A percentile compares a stretch with the other conserved stretches of the same genome.
These are phyloP conservation scores for Rubia balearica DNA, from an alignment of 305 asterid species.

Conservation along the genomic window DNA sequence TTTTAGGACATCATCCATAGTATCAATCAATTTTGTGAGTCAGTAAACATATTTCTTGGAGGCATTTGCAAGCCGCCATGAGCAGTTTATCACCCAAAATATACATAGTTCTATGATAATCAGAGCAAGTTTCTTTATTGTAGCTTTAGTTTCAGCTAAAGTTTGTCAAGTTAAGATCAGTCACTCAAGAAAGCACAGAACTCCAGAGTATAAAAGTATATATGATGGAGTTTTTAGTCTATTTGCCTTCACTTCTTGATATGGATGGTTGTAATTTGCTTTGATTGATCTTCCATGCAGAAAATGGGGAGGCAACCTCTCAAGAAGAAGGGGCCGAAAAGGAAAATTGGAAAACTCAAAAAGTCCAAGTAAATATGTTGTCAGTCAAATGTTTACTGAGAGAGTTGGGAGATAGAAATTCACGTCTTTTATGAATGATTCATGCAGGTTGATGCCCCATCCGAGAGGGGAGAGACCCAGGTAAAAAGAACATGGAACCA, in stretches of 20 bases:
- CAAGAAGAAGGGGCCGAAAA: constrained; percentile 2
- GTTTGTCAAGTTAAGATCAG: constrained; percentile 8
- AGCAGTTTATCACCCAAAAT: neutral
- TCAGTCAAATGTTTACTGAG: neutral
- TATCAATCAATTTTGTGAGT: neutral
- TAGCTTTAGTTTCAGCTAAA: constrained; percentile 13
- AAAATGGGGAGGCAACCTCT: constrained; percentile 6
- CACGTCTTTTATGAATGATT: neutral
- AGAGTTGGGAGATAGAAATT: neutral
- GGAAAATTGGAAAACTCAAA: constrained; percentile 10
- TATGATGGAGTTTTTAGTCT: neutral
- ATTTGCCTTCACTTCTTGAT: neutral
- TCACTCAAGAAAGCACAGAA: constrained; percentile 10
- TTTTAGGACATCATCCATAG: neutral
- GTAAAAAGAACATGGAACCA: neutral
- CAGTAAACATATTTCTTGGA: neutral
- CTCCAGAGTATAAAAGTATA: constrained; percentile 1
- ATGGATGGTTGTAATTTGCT: neutral
- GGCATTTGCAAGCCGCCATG: constrained; percentile 9
- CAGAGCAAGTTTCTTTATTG: constrained; percentile 12
- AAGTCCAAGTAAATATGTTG: neutral
- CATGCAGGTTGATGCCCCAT: constrained; percentile 14
- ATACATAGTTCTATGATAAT: constrained; percentile 12
- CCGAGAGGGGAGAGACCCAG: constrained; percentile 7
- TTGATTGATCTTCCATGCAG: constrained; percentile 3